Percentiles rank a stretch among this genome's conserved stretches.
These are phyloP conservation scores for Ogataea nakhonphanomensis DNA, from an alignment of 805 yeast species.

Conservation along the genomic window DNA sequence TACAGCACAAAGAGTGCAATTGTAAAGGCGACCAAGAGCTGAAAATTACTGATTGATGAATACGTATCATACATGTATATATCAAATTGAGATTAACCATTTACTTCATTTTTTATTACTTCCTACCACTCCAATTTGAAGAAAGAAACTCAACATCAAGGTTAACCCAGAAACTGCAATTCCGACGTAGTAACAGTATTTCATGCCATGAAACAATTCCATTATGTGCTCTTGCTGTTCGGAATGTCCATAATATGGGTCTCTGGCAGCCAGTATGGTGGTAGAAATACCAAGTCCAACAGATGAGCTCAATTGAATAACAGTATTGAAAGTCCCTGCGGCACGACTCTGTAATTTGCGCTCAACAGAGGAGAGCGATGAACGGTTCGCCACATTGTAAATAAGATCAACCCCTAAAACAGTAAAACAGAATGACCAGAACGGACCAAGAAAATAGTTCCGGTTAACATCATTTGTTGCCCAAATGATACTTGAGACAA, in stretches of 20 bases:
- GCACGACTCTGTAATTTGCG: constrained; percentile 41
- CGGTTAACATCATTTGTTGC: constrained; percentile 35
- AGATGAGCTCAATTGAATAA: constrained; percentile 38
- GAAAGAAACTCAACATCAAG: constrained; percentile 31
- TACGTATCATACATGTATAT: not conserved
- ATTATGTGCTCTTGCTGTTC: constrained; percentile 21
- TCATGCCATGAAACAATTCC: constrained; percentile 32
- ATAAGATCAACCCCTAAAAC: constrained; percentile 47
- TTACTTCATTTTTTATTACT: constrained; percentile 5
- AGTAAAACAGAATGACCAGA: constrained; percentile 38
- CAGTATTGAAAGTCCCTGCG: constrained; percentile 47
- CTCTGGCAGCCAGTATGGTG: constrained; percentile 36
- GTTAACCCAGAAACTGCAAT: constrained; percentile 34
- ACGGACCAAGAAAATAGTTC: constrained; percentile 44
- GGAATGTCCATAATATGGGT: constrained; percentile 31
- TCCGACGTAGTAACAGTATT: constrained; percentile 39
- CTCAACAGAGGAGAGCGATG: constrained; percentile 40
- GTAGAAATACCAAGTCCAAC: constrained; percentile 42
- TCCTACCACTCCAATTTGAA: constrained; percentile 38
- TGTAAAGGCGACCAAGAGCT: constrained; percentile 7
- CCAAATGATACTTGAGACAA: constrained; percentile 40
- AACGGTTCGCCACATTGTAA: constrained; percentile 44
- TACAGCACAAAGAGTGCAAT: constrained; percentile 1
- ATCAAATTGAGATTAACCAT: no score
- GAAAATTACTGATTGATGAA: not conserved